These are phyloP conservation scores for Chlamydomonas asymmetrica DNA, from an alignment of 139 green algal genomes.

Conservation along the genomic window DNA sequence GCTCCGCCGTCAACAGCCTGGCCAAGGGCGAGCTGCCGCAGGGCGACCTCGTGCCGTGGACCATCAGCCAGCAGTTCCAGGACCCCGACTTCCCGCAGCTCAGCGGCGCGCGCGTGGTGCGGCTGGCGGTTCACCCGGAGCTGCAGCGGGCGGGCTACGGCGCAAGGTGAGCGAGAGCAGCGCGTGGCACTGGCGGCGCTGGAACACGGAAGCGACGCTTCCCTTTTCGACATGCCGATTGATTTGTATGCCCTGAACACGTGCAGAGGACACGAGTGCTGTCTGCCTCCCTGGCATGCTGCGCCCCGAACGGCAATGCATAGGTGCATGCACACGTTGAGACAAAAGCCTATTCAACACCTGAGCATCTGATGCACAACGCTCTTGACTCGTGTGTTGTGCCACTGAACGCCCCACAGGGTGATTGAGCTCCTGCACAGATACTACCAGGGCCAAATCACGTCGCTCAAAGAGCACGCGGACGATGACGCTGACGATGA, in stretches of 20 bases:
- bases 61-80: constrained; percentile 92
- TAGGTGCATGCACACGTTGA: no score
- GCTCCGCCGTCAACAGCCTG: constrained; percentile 69
- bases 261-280: neutral
- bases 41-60: constrained; percentile 98
- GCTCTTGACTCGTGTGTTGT: no score
- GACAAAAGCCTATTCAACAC: no score
- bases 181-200: neutral
- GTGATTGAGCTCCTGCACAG: constrained; percentile 54
- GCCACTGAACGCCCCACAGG: constrained; percentile 1
- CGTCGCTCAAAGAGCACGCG: constrained; percentile 48
- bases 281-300: neutral
- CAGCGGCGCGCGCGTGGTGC: constrained; percentile 89
- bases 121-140: constrained; percentile 94
- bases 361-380: no score
- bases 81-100: constrained; percentile 91
- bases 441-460: constrained; percentile 61
- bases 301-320: no score
- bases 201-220: no score
- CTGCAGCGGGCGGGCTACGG: constrained; percentile 88
- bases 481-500: constrained; percentile 41
- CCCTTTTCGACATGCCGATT: neutral
- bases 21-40: constrained; percentile 81
- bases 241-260: no score
- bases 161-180: constrained; percentile 43